A percentile compares a stretch with the other conserved stretches of the same genome.
phyloP scores from a whole-genome alignment of 2,329 filamentous ascomycete genomes.

The Sarocladium oryzae region DNA sequence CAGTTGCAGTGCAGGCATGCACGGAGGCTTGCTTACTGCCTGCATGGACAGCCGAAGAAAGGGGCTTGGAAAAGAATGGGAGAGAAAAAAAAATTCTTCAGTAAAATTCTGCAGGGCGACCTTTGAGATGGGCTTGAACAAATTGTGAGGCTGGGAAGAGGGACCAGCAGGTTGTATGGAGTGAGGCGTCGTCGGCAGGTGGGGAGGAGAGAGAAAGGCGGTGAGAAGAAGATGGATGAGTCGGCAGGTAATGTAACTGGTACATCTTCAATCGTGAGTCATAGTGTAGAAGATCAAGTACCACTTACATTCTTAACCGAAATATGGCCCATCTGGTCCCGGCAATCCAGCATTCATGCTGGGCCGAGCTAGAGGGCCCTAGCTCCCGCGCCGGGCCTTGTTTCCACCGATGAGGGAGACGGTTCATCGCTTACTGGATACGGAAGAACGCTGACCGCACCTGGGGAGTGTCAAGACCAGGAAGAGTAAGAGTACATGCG shows the following conservation, averaged over 20 bases:
- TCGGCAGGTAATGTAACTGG: not conserved
- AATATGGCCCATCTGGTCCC: not conserved
- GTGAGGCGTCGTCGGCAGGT: conserved; percentile 4
- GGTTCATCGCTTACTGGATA: not conserved
- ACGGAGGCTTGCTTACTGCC: too few relatives aligned
- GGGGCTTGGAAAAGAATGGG: not conserved
- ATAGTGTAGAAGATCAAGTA: not conserved
- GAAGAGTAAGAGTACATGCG: not conserved
- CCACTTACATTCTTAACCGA: not conserved
- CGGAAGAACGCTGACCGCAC: not conserved
- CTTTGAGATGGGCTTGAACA: not conserved
- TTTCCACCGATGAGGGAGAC: not conserved
- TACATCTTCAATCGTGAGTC: not conserved
- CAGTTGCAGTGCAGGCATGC: not conserved
- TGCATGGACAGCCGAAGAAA: not conserved
- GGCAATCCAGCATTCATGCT: conserved; percentile 6
- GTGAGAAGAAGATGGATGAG: not conserved
- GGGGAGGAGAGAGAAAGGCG: conserved; percentile 1
- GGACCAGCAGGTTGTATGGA: not conserved
- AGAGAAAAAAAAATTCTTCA: not conserved
- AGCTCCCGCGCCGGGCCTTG: conserved; percentile 3
- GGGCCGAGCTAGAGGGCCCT: not conserved
- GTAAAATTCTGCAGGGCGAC: conserved; percentile 7
- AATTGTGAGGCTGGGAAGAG: not conserved
- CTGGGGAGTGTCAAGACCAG: not conserved